These are phyloP conservation scores for Ceratopteris richardii DNA, from an alignment of 75 land plant genomes.

Conservation along the genomic window DNA sequence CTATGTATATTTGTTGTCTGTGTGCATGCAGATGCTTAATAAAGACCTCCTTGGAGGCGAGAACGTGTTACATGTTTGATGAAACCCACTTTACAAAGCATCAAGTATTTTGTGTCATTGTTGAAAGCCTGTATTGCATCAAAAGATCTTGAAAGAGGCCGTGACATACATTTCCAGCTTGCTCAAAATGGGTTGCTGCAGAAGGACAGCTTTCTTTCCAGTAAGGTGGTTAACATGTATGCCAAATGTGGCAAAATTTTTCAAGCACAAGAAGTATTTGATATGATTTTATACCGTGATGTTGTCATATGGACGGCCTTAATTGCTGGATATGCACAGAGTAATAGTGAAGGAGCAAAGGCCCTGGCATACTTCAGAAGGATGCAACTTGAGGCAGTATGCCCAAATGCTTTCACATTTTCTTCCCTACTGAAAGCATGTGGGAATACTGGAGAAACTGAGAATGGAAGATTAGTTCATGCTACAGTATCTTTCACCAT, in stretches of 20 bases:
- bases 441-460: neutral
- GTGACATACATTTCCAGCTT: too few species aligned
- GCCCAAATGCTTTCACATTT: neutral
- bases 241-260: neutral
- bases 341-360: neutral
- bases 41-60: too few species aligned
- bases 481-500: neutral
- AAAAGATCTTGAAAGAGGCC: too few species aligned
- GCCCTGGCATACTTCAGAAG: neutral
- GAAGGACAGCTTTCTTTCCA: too few species aligned
- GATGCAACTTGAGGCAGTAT: neutral
- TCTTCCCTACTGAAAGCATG: neutral
- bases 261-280: constrained; percentile 1
- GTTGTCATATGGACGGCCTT: constrained; percentile 6
- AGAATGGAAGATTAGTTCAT: neutral
- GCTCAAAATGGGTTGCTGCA: too few species aligned
- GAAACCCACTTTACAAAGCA: too few species aligned
- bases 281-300: neutral
- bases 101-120: too few species aligned
- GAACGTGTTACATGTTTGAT: too few species aligned
- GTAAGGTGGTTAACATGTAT: neutral
- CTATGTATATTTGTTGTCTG: too few species aligned
- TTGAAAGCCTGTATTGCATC: too few species aligned
- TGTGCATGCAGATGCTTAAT: too few species aligned
- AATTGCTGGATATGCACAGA: constrained; percentile 4